Base-by-base conservation (phyloP, 2,329 filamentous ascomycete genomes). In the Aaosphaeria pasadenensis region DNA sequence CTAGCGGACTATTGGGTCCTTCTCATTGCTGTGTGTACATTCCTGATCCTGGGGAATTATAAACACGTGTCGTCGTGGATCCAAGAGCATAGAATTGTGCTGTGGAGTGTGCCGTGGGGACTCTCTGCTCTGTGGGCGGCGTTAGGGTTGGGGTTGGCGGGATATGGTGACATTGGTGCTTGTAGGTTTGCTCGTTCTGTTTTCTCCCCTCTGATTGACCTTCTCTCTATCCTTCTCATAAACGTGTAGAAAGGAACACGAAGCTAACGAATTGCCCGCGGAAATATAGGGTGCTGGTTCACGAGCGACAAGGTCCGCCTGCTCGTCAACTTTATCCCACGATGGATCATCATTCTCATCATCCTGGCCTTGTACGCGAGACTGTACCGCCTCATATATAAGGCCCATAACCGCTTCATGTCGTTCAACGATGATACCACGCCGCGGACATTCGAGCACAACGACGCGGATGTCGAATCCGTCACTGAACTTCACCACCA, bases 1-100 rank as follows among this genome's bases (percentile, higher is more conserved):
- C 30, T 30, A 71, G 67, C 72, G 7, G 72, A 75, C 53, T 74
- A 74, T 46, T 75, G 73, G 72, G 67, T 75, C 6, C 48, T 75
- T 2, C 49, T 59, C n/a, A 74, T 75, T 39, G 71, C 72, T 2
- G 44, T 71, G 5, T 74, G 64, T 54, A 74, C 72, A 0, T 75
- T 67, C 45, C 59, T 74, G 1, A 69, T 74, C 32, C 60, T 75
- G 13, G 65, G 69, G 9, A 71, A 70, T 45, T 60, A 69, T 46
- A 73, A 68, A 44, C 50, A 56, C 11, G 55, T 58, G 28, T 66
- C 70, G 5, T 53, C 53, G 9, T 74, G 71, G 70, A 62, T 74
- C 3, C 69, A 74, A 48, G 53, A 62, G 7, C 63, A 73, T 47
- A 55, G 57, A 11, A 31, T 59, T 17, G 28, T 71, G 2, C 53